phyloP scores from a whole-genome alignment of 768 basidiomycete genomes.

The Lepiota brunneoincarnata region DNA sequence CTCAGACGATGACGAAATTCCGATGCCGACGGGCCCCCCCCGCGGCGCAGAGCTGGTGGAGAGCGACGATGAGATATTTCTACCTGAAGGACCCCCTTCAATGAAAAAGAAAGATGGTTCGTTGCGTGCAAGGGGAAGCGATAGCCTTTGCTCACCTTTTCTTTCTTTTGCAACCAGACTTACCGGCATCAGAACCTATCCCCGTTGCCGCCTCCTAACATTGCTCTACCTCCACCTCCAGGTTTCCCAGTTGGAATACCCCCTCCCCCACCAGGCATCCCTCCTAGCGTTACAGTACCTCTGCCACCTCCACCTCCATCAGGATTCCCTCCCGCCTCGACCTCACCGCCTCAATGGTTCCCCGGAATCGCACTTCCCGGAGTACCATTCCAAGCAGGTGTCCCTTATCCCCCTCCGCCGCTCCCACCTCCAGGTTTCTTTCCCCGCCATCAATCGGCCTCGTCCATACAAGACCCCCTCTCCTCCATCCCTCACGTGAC shows the following conservation, averaged over 20 bases:
- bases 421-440: conserved; percentile 45
- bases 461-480: conserved; percentile 72
- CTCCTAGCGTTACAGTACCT: not conserved
- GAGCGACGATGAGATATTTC: conserved; percentile 82
- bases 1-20: conserved; percentile 40
- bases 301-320: conserved; percentile 12
- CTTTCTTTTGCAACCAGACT: conserved; percentile 12
- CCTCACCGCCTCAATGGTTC: not conserved
- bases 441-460: conserved; percentile 49
- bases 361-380: conserved; percentile 7
- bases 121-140: not conserved
- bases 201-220: conserved; percentile 25
- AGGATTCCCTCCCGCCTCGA: conserved; percentile 9
- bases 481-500: conserved; percentile 76
- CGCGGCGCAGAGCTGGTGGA: conserved; percentile 49
- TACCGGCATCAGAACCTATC: conserved; percentile 27
- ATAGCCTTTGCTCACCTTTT: not conserved
- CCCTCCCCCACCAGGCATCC: conserved; percentile 17
- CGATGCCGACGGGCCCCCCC: conserved; percentile 64
- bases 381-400: conserved; percentile 4
- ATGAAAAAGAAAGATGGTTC: conserved; percentile 22
- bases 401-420: conserved; percentile 12
- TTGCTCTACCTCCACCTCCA: conserved; percentile 24
- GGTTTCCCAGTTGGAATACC: conserved; percentile 24
- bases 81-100: conserved; percentile 83